These are phyloP conservation scores for Kurtzmaniella natalensis DNA, from an alignment of 1,139 yeast species.

Conservation along the genomic window DNA sequence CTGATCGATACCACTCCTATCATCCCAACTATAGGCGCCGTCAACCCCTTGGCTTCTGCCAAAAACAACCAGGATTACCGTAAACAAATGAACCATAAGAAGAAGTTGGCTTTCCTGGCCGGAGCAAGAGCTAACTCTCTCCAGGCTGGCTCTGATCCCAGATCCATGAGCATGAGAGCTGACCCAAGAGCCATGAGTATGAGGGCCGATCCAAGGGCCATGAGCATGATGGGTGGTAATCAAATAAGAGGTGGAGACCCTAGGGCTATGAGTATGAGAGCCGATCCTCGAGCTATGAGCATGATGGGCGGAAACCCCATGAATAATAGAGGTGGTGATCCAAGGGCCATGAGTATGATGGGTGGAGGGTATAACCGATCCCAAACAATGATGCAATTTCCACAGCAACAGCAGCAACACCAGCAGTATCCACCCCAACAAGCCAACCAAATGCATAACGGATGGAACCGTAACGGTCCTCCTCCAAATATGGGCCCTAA, in stretches of 20 bases:
- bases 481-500: slow-evolving; percentile 8
- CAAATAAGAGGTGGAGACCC: too few species aligned
- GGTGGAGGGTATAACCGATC: slow-evolving; percentile 6
- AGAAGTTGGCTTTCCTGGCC: slow-evolving; percentile 51
- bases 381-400: slow-evolving; percentile 1
- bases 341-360: slow-evolving; percentile 13
- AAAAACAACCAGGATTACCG: slow-evolving; percentile 56
- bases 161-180: slow-evolving; percentile 11
- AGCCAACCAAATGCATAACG: slow-evolving; percentile 5
- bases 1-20: slow-evolving; percentile 62
- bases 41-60: slow-evolving; percentile 14
- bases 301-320: slow-evolving; percentile 13
- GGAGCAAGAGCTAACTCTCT: slow-evolving; percentile 46
- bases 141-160: slow-evolving; percentile 18
- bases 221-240: slow-evolving; percentile 20
- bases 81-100: slow-evolving; percentile 64
- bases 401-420: slow-evolving; percentile 3
- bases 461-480: too few species aligned
- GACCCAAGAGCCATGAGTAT: slow-evolving; percentile 52
- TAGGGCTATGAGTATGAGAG: slow-evolving; percentile 46
- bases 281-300: slow-evolving; percentile 26
- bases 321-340: slow-evolving; percentile 12
- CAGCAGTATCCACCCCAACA: slow-evolving; percentile 5
- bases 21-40: slow-evolving; percentile 55
- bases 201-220: slow-evolving; percentile 22